A percentile compares a stretch with the other conserved stretches of the same genome.
Conservation (phyloP, 805 yeast species). For the Pichia pseudocactophila region DNA sequence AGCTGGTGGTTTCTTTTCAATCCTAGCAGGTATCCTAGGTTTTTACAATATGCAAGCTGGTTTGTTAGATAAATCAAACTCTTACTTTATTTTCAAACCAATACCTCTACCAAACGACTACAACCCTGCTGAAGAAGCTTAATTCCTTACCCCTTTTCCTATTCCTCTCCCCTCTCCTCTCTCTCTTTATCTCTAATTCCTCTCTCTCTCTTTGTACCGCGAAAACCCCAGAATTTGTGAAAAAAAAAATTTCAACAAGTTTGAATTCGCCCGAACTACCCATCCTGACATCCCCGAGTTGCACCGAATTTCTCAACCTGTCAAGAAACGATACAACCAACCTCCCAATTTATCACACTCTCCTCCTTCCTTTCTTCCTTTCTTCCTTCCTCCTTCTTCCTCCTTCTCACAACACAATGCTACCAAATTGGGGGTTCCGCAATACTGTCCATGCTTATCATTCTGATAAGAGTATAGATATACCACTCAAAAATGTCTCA, state of each 20-base stretch:
- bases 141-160: background rate
- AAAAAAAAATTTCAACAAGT: too few species aligned
- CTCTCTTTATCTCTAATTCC: background rate
- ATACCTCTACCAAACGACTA: constrained; percentile 36
- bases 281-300: too few species aligned
- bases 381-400: background rate
- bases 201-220: background rate
- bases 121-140: constrained; percentile 11
- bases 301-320: too few species aligned
- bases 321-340: too few species aligned
- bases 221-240: too few species aligned
- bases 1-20: constrained; percentile 43
- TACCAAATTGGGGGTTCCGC: constrained; percentile 28
- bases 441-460: constrained; percentile 23
- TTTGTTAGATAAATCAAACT: constrained; percentile 42
- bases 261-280: too few species aligned
- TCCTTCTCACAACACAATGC: background rate
- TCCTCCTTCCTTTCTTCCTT: background rate
- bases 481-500: constrained; percentile 16
- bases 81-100: constrained; percentile 46
- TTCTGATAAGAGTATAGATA: constrained; percentile 17
- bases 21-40: constrained; percentile 35
- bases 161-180: background rate
- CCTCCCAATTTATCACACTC: too few species aligned
- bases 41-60: constrained; percentile 42